These are phyloP conservation scores for Solanum hybrid DNA, from an alignment of 305 asterid genomes.

Conservation along the genomic window DNA sequence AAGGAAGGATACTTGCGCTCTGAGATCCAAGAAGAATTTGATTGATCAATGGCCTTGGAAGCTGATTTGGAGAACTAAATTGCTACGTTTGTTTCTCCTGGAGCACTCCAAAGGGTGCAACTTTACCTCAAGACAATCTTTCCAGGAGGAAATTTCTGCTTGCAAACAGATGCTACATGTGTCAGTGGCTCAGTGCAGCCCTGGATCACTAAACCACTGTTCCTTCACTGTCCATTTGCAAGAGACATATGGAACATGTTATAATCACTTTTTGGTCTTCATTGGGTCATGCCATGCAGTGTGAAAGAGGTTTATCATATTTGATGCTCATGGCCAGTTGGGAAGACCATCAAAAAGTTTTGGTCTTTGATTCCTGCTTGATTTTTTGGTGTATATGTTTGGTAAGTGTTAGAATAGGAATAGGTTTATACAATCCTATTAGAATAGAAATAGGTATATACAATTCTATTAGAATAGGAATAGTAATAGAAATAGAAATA, in stretches of 20 bases:
- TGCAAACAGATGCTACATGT: not conserved
- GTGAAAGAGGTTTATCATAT: not conserved
- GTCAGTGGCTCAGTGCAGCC: not conserved
- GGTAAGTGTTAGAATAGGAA: not conserved
- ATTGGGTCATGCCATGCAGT: not conserved
- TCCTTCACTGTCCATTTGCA: not conserved
- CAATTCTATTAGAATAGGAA: too few relatives aligned
- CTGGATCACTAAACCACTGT: not conserved
- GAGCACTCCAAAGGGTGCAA: not conserved
- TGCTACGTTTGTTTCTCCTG: not conserved
- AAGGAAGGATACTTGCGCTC: not conserved
- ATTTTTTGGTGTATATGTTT: not conserved
- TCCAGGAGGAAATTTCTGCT: not conserved
- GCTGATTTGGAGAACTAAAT: not conserved
- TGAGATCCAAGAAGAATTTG: not conserved
- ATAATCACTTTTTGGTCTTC: not conserved
- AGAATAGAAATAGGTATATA: too few relatives aligned
- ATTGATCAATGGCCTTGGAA: not conserved
- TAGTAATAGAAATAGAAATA: too few relatives aligned
- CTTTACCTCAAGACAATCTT: not conserved
- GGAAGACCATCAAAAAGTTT: not conserved
- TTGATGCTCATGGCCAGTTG: not conserved
- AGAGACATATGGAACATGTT: not conserved
- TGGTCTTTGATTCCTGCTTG: not conserved
- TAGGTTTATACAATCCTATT: too few relatives aligned